Base-by-base conservation (phyloP, 2,329 filamentous ascomycete species). In the Leptographium lundbergii region DNA sequence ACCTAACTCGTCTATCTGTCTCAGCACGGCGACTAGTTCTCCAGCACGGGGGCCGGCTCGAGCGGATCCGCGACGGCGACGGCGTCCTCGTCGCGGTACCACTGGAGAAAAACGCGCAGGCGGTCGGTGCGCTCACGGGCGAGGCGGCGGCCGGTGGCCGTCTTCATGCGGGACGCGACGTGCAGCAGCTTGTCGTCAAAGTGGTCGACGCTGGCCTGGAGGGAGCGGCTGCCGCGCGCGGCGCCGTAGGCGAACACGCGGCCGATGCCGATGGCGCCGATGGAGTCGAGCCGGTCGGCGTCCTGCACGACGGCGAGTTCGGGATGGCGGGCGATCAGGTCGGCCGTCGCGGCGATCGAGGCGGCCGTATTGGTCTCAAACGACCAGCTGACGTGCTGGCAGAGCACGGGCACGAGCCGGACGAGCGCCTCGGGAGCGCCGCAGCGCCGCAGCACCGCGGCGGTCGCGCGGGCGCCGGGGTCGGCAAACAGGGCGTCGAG, bases 281-380 rank as follows among this genome's bases (percentile, higher is more conserved):
- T 85, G 4, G 91, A 88, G 72, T 97, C 92, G n/a, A 97, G 76
- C 7, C 91, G 79, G 74, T 96, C 92, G 4, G 91, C 91, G 71
- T 96, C 92, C 73, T 96, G 91, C 36, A 96, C 90, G 54, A 95
- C 81, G 0, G 83, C 91, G 39, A 94, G 75, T 70, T 94, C 89
- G 1, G 89, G 89, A 69, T 88, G 76, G 34, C 73, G 67, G 6
- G 68, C 69, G n/a, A 95, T 75, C n/a, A 91, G 75, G 1, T 73
- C 71, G n/a, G 71, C 71, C 10, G 89, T 84, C 14, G 73, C 72
- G 6, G 71, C 73, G 0, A 85, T 85, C 67, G 91, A 77, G 65
- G 80, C 81, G 1, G 86, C 85, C 67, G 91, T 77, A 65, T 80
- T 81, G 55, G 81, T 75, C 71, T 96, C 91, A 63, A 80, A 79